phyloP scores from a whole-genome alignment of 1,139 yeast genomes.

The Yamadazyma diddensiae region DNA sequence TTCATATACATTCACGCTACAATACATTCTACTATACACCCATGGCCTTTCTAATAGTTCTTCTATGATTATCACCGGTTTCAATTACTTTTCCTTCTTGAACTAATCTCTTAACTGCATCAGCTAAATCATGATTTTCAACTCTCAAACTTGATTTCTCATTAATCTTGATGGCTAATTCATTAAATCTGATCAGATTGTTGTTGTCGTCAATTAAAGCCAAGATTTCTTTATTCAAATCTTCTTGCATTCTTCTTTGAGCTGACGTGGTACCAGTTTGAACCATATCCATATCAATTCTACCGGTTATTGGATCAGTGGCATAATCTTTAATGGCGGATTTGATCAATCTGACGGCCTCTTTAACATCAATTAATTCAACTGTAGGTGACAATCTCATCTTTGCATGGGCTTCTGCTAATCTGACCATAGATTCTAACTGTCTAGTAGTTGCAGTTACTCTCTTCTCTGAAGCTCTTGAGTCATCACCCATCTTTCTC shows the following conservation, averaged over 20 bases:
- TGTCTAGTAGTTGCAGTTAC: conserved; percentile 98
- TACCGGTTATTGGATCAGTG: conserved; percentile 94
- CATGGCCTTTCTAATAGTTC: conserved; percentile 56
- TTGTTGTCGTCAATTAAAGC: conserved; percentile 42
- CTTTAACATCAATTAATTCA: conserved; percentile 80
- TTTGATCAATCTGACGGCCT: conserved; percentile 88
- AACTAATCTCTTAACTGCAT: conserved; percentile 63
- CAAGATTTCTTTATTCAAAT: conserved; percentile 61
- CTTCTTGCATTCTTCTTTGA: conserved; percentile 77
- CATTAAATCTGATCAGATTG: conserved; percentile 55
- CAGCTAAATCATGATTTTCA: conserved; percentile 69
- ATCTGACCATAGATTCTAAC: conserved; percentile 90
- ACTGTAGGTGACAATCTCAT: conserved; percentile 79
- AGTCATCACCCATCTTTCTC: conserved; percentile 93
- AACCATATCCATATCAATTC: conserved; percentile 94
- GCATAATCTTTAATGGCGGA: conserved; percentile 97
- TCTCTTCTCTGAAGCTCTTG: conserved; percentile 80
- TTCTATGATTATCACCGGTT: conserved; percentile 70
- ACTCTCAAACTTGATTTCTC: conserved; percentile 68
- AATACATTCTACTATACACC: conserved; percentile 15
- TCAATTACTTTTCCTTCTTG: conserved; percentile 74
- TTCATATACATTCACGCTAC: conserved; percentile 3
- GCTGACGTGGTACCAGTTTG: conserved; percentile 94
- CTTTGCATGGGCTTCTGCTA: conserved; percentile 95
- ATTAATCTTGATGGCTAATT: conserved; percentile 59